Base-by-base conservation (phyloP, 805 yeast genomes). In the Tetrapisispora namnaoensis region DNA sequence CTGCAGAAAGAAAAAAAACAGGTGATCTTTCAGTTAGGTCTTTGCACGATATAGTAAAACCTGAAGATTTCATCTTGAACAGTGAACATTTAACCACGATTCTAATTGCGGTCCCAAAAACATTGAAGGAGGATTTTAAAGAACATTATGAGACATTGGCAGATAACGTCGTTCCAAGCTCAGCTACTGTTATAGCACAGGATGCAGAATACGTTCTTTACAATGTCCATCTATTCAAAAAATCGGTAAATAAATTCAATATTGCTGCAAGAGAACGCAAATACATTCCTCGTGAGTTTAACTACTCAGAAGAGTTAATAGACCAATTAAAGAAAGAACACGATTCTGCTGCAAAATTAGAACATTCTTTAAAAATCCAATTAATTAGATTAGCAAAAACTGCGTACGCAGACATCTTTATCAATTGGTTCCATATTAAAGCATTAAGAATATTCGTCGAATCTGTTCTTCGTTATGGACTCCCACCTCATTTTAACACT, bases 11-110 rank as follows among this genome's bases (percentile, higher is more conserved):
- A 61, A 90, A 90, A 70, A 85, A 84, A 66, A 83, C 86, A 37
- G 99, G 99, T 50, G 96, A 93, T 65, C 75, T 93, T 55, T 83
- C 96, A 3, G 90, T 91, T 49, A 82, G 86, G 65, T 86, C 96
- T 3, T 73, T 93, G 52, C 97, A 91, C 63, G 93, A 87, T 60
- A 77, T 91, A 49, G 96, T 93, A 46, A 77, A 78, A 46, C 83
- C 88, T 11, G 80, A 80, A 46, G 88, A 93, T 60, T 86, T 93
- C 65, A 90, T 93, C 16, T 72, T 85, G 55, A 79, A 80, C 57
- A 85, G 95, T 6, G 98, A 91, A 53, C 86, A 90, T 66, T 75
- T 93, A 62, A 80, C 82, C 44, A 88, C 96, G 0, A 73, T 87
- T n/a, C 73, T 93, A 50, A 73, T 93, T 46, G 99, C 91, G 0